These are phyloP conservation scores for Arabidopsis arenosa DNA, from an alignment of 345 rosid species.

Conservation along the genomic window DNA sequence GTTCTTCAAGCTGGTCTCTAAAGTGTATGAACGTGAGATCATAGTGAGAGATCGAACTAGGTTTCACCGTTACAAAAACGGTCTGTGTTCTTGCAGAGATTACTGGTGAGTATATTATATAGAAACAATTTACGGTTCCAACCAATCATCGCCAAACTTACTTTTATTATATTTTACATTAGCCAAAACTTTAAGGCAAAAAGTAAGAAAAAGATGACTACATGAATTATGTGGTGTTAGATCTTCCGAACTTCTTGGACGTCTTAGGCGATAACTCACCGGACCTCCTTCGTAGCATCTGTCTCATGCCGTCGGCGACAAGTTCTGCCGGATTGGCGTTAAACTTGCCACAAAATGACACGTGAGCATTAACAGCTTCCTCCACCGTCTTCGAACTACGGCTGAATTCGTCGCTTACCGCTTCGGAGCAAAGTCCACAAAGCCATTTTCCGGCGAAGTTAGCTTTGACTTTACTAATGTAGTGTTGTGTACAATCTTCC, in stretches of 20 bases:
- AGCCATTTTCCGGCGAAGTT: conserved; percentile 93
- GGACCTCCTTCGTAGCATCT: conserved; percentile 90
- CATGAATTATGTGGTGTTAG: conserved; percentile 59
- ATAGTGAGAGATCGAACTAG: conserved; percentile 40
- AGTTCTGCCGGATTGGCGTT: conserved; percentile 83
- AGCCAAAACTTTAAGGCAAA: conserved; percentile 1
- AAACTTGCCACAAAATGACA: conserved; percentile 91
- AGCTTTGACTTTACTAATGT: conserved; percentile 71
- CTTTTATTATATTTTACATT: conserved; percentile 28
- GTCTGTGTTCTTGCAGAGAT: conserved; percentile 37
- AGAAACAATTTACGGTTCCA: background rate
- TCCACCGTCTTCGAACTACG: conserved; percentile 64
- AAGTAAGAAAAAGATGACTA: background rate
- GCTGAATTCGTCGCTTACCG: conserved; percentile 75
- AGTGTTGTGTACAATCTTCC: conserved; percentile 91
- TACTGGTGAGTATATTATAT: conserved; percentile 24
- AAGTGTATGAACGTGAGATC: conserved; percentile 26
- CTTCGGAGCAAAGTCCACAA: conserved; percentile 95
- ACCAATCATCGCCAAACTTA: background rate
- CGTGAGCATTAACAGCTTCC: conserved; percentile 88
- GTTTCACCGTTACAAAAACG: conserved; percentile 33
- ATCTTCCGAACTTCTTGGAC: conserved; percentile 73
- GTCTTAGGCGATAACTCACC: conserved; percentile 59
- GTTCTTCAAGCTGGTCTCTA: conserved; percentile 29
- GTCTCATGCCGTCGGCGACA: conserved; percentile 95